Base-by-base conservation (phyloP, 441 rosid genomes). In the Aquilaria agallochum region DNA sequence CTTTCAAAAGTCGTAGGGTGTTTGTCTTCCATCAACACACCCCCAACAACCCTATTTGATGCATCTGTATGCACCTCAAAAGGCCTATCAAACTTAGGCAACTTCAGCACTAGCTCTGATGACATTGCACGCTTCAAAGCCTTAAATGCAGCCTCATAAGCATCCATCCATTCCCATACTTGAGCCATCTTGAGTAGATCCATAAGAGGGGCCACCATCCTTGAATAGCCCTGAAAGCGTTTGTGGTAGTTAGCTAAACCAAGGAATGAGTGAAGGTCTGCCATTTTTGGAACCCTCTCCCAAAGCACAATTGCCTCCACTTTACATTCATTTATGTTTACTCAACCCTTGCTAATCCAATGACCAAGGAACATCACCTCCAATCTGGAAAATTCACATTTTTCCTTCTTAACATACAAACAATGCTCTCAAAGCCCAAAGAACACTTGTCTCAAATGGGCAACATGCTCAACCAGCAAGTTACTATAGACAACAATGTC, bases 21-120 rank as follows among this genome's bases (percentile, higher is more conserved):
- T 2, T 11, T 4, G 2, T 63, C 53, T 45, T 63, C 59, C 59
- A 63, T 63, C 5, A 63, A 14, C 2, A 63, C 67, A 0, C 67
- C 59, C 0, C 51, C 58, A 15, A 63, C 31, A 4, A 58, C 50
- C 20, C 14, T 52, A 36, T 63, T 33, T 0, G 66, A 63, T 1
- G 66, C 58, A 15, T 63, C 36, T 0, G 58, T 63, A 1, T 20
- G 20, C 20, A 20, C 20, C 20, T 20, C 20, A 20, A 20, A 20
- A 20, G 20, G 20, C 20, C 20, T 20, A 20, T 20, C 20, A 20
- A 20, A 20, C 20, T 20, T 20, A 20, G 20, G 20, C 20, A 20
- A 20, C 20, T 20, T 20, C 20, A 20, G 20, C 20, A 20, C 20
- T 20, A 20, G 20, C 20, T 20, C 20, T 20, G 9, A 12, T 2